A percentile compares a stretch with the other conserved stretches of the same genome.
Evolutionary conservation across 176 grass and related monocot genomes (phyloP).

Genomic region (Oryza officinalis): DNA sequence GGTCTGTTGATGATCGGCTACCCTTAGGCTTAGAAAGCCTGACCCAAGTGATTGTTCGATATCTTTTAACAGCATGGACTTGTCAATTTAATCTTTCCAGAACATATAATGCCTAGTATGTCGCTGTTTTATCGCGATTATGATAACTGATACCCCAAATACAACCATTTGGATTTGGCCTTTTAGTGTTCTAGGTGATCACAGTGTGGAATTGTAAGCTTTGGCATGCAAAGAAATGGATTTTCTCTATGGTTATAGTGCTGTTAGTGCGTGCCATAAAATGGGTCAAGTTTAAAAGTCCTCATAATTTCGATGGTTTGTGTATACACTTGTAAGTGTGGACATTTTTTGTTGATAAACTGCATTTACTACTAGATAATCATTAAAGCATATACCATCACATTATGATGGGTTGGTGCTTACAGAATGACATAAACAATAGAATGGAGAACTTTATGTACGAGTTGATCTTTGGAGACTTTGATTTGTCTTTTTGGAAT

Average conservation of each 20-base stretch:
- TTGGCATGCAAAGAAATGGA: neutral
- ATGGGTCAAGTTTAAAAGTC: neutral
- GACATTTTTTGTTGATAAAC: neutral
- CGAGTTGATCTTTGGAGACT: neutral
- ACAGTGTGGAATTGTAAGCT: neutral
- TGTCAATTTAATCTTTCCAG: neutral
- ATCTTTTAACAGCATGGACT: neutral
- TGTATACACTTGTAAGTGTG: neutral
- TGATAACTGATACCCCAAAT: neutral
- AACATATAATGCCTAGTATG: neutral
- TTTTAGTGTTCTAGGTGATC: neutral
- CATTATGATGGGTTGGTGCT: neutral
- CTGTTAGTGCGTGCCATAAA: neutral
- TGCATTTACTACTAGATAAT: neutral
- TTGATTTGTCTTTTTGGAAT: neutral
- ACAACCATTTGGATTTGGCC: neutral
- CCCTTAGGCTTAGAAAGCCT: neutral
- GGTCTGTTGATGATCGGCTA: neutral
- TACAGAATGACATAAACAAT: constrained; percentile 1
- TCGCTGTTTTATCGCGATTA: neutral
- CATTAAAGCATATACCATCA: neutral
- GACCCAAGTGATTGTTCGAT: neutral
- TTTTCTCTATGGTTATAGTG: neutral
- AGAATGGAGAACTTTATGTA: neutral
- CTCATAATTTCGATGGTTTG: neutral